Evolutionary conservation across 2,329 filamentous ascomycete genomes (phyloP).

Genomic region (Pseudocercospora crystallina): DNA sequence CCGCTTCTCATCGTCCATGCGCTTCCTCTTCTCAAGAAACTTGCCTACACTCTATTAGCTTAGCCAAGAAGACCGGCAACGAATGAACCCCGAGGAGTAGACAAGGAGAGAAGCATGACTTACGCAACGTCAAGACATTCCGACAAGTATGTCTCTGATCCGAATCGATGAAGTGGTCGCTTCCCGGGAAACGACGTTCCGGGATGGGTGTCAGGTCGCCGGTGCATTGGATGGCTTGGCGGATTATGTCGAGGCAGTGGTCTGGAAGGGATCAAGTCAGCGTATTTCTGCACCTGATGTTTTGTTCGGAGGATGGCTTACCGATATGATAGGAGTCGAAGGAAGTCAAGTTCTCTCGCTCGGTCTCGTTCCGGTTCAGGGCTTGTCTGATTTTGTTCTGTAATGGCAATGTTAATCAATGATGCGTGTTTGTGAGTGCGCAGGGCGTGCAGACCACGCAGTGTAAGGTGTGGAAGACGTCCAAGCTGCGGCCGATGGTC

Average conservation of each 20-base stretch:
- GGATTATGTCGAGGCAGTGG: constrained; percentile 62
- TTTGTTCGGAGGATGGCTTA: neutral
- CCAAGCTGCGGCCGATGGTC: neutral
- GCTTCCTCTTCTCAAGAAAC: neutral
- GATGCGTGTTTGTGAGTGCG: neutral
- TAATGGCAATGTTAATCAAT: neutral
- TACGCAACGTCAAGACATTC: neutral
- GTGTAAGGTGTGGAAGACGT: constrained; percentile 1
- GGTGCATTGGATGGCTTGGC: constrained; percentile 64
- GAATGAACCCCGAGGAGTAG: neutral
- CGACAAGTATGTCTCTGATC: neutral
- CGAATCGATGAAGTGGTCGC: neutral
- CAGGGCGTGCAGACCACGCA: neutral
- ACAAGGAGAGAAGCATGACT: neutral
- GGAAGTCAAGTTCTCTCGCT: neutral
- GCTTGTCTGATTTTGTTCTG: neutral
- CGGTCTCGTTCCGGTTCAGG: neutral
- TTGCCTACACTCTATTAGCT: no score
- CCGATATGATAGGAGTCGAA: neutral
- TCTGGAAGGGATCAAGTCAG: neutral
- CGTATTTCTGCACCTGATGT: neutral
- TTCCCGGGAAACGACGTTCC: constrained; percentile 26
- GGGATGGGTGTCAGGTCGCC: constrained; percentile 49
- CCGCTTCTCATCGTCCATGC: neutral
- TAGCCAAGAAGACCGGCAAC: neutral